Evolutionary conservation across 2,329 filamentous ascomycete species (phyloP).

Genomic region (Colletotrichum lentis): DNA sequence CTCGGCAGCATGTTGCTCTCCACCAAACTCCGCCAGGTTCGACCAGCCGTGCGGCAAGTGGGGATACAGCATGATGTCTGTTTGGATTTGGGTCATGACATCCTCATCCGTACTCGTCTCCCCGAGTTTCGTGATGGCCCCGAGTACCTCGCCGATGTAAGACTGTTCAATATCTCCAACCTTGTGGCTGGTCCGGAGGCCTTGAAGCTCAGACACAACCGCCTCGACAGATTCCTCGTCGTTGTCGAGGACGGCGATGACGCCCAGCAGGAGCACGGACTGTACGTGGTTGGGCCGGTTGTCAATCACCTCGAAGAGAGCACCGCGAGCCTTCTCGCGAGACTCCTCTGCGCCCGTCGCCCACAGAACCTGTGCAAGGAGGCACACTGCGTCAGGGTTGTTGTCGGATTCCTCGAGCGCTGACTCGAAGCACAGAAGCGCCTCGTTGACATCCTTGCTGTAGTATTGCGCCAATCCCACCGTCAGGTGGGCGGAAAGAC

Average conservation of each 20-base stretch:
- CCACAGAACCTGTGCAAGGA: conserved; percentile 93
- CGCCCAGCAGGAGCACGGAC: conserved; percentile 81
- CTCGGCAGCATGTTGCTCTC: conserved; percentile 66
- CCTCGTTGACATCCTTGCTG: conserved; percentile 68
- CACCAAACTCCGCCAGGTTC: conserved; percentile 69
- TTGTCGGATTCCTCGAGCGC: conserved; percentile 79
- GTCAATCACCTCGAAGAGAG: conserved; percentile 83
- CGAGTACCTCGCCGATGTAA: conserved; percentile 76
- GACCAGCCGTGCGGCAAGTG: conserved; percentile 83
- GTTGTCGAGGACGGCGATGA: conserved; percentile 81
- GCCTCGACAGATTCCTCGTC: conserved; percentile 83
- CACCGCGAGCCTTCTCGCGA: conserved; percentile 76
- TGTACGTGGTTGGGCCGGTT: conserved; percentile 77
- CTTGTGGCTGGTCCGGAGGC: conserved; percentile 72
- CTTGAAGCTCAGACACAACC: conserved; percentile 78
- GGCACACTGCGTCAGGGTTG: conserved; percentile 84
- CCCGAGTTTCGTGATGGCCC: conserved; percentile 72
- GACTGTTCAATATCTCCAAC: conserved; percentile 70
- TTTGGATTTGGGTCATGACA: conserved; percentile 71
- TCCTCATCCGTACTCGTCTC: conserved; percentile 59
- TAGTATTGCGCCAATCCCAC: conserved; percentile 85
- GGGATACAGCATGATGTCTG: conserved; percentile 82
- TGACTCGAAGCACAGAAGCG: conserved; percentile 80
- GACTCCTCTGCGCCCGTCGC: conserved; percentile 81
- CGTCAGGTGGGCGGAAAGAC: conserved; percentile 86